These are phyloP conservation scores for Ramichloridium luteum DNA, from an alignment of 2,329 filamentous ascomycete genomes.

Conservation along the genomic window DNA sequence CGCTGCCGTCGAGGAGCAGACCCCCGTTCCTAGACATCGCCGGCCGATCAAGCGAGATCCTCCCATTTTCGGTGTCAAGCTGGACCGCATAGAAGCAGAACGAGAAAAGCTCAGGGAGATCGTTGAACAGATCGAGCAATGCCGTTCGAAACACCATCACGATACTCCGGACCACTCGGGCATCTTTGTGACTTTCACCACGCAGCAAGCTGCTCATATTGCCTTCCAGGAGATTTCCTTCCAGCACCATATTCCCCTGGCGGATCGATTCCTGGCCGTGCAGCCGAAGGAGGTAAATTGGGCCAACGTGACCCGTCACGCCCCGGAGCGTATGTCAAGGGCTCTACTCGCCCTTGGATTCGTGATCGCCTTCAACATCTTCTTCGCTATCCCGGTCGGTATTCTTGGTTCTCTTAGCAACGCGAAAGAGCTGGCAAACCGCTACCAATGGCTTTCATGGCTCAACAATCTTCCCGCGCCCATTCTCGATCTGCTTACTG, in stretches of 20 bases:
- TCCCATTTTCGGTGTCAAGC: constrained; percentile 62
- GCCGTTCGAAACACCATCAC: constrained; percentile 43
- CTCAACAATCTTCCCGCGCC: constrained; percentile 20
- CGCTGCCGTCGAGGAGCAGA: constrained; percentile 12
- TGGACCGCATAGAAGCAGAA: constrained; percentile 86
- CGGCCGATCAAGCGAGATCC: constrained; percentile 58
- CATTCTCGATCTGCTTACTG: constrained; percentile 21
- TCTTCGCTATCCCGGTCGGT: constrained; percentile 26
- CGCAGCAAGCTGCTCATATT: constrained; percentile 69
- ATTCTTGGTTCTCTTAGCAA: constrained; percentile 25
- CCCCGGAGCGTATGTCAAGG: constrained; percentile 18
- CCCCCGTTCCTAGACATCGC: constrained; percentile 24
- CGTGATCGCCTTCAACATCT: constrained; percentile 25
- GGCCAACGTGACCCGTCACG: constrained; percentile 31
- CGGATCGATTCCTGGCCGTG: constrained; percentile 32
- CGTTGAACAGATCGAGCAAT: constrained; percentile 55
- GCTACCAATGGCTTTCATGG: constrained; percentile 20
- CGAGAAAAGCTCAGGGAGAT: constrained; percentile 62
- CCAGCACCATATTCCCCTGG: constrained; percentile 23
- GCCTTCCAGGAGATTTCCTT: constrained; percentile 52
- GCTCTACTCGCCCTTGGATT: constrained; percentile 21
- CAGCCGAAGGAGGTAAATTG: constrained; percentile 36
- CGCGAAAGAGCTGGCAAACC: constrained; percentile 21
- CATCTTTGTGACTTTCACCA: constrained; percentile 79
- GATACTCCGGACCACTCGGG: constrained; percentile 52